phyloP scores from a whole-genome alignment of 208 protist species.

The Porcisia hertigi region DNA sequence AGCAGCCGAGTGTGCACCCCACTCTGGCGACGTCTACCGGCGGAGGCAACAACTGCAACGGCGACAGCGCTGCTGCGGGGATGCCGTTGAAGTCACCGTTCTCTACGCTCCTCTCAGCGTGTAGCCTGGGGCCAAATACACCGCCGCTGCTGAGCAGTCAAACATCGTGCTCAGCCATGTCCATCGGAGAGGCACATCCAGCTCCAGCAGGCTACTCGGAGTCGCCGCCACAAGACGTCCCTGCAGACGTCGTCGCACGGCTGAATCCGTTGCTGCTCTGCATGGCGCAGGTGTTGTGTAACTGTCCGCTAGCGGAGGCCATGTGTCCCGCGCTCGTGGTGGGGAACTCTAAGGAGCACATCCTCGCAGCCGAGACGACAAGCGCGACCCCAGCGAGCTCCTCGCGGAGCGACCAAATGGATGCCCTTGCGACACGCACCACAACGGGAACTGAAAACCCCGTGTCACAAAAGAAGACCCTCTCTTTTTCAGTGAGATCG shows the following conservation, averaged over 20 bases:
- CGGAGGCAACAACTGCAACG: not conserved
- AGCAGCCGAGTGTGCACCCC: not conserved
- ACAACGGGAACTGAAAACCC: not conserved
- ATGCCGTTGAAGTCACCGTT: not conserved
- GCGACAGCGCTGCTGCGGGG: not conserved
- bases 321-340: slow-evolving; percentile 31
- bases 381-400: not conserved
- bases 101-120: not conserved
- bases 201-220: not conserved
- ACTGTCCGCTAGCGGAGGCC: slow-evolving; percentile 19
- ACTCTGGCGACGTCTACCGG: not conserved
- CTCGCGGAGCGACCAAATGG: not conserved
- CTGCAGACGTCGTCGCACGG: slow-evolving; percentile 17
- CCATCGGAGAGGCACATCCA: not conserved
- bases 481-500: not conserved
- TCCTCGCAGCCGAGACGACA: not conserved
- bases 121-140: not conserved
- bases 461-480: not conserved
- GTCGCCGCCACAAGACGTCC: not conserved
- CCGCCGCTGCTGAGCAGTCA: not conserved
- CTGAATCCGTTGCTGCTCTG: slow-evolving; percentile 27
- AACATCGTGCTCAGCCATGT: not conserved
- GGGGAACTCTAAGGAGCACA: slow-evolving; percentile 1
- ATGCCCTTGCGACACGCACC: not conserved
- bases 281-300: slow-evolving; percentile 21